A percentile compares a stretch with the other conserved stretches of the same genome.
Conservation (phyloP, 2,329 filamentous ascomycete species). For the Colletotrichum sidae region DNA sequence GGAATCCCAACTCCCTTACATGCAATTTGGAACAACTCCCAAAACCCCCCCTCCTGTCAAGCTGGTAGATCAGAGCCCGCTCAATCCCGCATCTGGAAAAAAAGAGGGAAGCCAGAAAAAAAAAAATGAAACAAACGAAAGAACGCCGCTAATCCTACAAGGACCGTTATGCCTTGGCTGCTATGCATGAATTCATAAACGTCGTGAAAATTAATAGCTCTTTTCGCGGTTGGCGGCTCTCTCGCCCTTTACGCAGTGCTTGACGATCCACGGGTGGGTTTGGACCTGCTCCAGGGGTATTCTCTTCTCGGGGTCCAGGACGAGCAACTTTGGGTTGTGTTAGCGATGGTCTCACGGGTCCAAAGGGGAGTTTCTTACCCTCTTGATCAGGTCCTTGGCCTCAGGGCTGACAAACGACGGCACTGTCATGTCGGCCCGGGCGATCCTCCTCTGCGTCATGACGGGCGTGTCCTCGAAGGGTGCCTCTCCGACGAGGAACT, state of each 20-base stretch:
- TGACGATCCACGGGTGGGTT: slow-evolving; percentile 94
- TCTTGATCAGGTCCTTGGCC: slow-evolving; percentile 92
- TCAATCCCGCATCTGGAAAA: slow-evolving; percentile 25
- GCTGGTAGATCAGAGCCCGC: slow-evolving; percentile 36
- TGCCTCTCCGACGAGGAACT: slow-evolving; percentile 95
- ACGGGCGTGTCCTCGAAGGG: slow-evolving; percentile 96
- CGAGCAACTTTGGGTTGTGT: slow-evolving; percentile 74
- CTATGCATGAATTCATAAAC: slow-evolving; percentile 38
- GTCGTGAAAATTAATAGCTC: slow-evolving; percentile 42
- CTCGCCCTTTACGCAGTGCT: slow-evolving; percentile 84
- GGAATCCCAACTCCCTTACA: slow-evolving; percentile 40
- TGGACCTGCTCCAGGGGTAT: slow-evolving; percentile 91
- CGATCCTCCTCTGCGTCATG: slow-evolving; percentile 93
- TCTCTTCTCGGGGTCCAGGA: slow-evolving; percentile 93
- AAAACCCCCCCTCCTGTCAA: slow-evolving; percentile 25
- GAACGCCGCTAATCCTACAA: slow-evolving; percentile 40
- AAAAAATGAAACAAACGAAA: slow-evolving; percentile 17
- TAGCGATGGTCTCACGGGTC: slow-evolving; percentile 20
- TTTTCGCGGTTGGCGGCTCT: slow-evolving; percentile 64
- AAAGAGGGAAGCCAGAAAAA: not conserved
- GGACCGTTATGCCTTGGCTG: slow-evolving; percentile 37
- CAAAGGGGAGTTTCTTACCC: slow-evolving; percentile 62
- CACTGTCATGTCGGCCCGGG: slow-evolving; percentile 89
- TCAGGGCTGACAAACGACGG: slow-evolving; percentile 91
- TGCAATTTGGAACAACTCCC: slow-evolving; percentile 41